phyloP scores from a whole-genome alignment of 306 rosid genomes.

The Casuarina equisetifolia region DNA sequence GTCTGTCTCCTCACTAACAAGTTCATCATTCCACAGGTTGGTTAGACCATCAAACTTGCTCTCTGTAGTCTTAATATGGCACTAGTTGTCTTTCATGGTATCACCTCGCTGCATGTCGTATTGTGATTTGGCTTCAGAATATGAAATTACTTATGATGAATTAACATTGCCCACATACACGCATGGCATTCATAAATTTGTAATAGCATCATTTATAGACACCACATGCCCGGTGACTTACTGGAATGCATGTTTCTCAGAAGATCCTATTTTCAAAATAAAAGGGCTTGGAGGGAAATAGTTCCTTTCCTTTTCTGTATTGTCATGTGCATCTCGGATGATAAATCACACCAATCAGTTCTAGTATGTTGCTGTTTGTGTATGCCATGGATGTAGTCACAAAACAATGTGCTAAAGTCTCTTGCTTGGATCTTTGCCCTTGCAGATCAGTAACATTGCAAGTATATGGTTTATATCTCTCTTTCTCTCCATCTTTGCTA shows the following conservation, averaged over 20 bases:
- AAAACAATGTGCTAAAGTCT: conserved; percentile 3
- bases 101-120: not conserved
- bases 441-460: conserved; percentile 96
- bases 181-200: not conserved
- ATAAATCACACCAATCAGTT: not conserved
- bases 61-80: not conserved
- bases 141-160: not conserved
- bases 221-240: not conserved
- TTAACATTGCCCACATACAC: not conserved
- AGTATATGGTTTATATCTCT: conserved; percentile 96
- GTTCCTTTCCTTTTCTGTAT: not conserved
- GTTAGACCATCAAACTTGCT: conserved; percentile 23
- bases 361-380: not conserved
- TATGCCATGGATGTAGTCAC: not conserved
- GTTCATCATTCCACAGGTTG: conserved; percentile 97
- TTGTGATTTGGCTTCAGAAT: not conserved
- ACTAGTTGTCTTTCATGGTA: not conserved
- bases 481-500: conserved; percentile 93
- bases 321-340: not conserved
- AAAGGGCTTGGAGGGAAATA: not conserved
- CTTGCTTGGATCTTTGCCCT: conserved; percentile 11
- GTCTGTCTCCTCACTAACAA: conserved; percentile 96
- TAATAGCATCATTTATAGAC: not conserved
- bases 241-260: not conserved
- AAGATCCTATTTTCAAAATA: not conserved